Evolutionary conservation across 345 rosid species (phyloP).

Genomic region (Gossypium herbaceum): DNA sequence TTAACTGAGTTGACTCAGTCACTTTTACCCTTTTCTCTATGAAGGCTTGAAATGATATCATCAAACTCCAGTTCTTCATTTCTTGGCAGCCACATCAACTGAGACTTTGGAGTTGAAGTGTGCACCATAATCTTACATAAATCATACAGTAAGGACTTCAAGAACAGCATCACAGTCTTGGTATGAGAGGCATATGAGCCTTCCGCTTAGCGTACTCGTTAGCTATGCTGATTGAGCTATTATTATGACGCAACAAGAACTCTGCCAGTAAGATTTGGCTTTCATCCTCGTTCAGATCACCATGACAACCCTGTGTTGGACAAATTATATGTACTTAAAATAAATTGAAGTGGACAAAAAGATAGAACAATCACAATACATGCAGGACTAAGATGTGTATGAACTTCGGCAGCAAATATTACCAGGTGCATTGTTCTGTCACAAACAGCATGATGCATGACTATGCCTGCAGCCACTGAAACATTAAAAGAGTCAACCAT

Average conservation of each 20-base stretch:
- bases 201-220: conserved; percentile 63
- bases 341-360: not conserved
- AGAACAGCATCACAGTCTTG: conserved; percentile 32
- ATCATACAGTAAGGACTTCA: not conserved
- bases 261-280: conserved; percentile 75
- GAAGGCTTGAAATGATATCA: not conserved
- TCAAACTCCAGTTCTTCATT: not conserved
- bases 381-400: not conserved
- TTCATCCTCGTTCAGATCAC: conserved; percentile 73
- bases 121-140: not conserved
- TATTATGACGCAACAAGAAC: conserved; percentile 81
- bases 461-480: conserved; percentile 91
- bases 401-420: not conserved
- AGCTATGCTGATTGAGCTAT: conserved; percentile 59
- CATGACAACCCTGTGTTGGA: conserved; percentile 62
- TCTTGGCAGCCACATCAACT: not conserved
- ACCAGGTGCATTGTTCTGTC: conserved; percentile 82
- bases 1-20: not conserved
- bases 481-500: conserved; percentile 98
- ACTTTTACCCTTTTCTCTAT: not conserved
- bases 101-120: not conserved
- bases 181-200: conserved; percentile 14
- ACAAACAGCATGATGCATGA: conserved; percentile 90
- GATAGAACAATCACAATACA: not conserved
- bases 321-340: not conserved